Conservation (phyloP, 2,329 filamentous ascomycete species). For the Fusarium humuli region DNA sequence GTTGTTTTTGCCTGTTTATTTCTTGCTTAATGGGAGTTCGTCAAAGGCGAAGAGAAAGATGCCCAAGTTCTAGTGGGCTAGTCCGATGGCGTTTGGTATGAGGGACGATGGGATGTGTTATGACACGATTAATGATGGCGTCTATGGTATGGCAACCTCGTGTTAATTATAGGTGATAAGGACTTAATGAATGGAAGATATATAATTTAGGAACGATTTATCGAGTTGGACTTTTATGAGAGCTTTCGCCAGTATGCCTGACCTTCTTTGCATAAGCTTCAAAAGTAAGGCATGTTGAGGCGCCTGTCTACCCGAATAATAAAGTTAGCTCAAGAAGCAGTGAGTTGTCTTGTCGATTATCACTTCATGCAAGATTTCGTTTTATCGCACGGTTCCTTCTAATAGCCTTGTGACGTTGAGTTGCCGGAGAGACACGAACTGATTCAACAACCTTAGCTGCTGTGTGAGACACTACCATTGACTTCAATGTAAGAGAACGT, state of each 20-base stretch:
- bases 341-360: rapidly evolving
- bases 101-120: background rate
- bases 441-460: too few species aligned
- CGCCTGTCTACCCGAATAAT: background rate
- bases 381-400: too few species aligned
- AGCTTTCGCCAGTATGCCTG: background rate
- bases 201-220: rapidly evolving
- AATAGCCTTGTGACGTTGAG: background rate
- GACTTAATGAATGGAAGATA: background rate
- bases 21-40: constrained; percentile 46
- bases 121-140: constrained; percentile 24
- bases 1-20: constrained; percentile 53
- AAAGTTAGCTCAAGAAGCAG: rapidly evolving
- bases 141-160: background rate
- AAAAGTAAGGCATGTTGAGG: background rate
- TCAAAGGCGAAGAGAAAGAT: constrained; percentile 27
- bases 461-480: too few species aligned
- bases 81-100: background rate
- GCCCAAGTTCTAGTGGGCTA: constrained; percentile 17
- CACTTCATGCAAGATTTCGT: rapidly evolving
- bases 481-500: too few species aligned
- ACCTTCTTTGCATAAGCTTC: rapidly evolving
- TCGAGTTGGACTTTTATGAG: rapidly evolving
- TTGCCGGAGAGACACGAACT: background rate
- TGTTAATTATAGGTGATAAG: rapidly evolving